Conservation (phyloP, 2,329 filamentous ascomycete species). For the Alternaria brassicicola region DNA sequence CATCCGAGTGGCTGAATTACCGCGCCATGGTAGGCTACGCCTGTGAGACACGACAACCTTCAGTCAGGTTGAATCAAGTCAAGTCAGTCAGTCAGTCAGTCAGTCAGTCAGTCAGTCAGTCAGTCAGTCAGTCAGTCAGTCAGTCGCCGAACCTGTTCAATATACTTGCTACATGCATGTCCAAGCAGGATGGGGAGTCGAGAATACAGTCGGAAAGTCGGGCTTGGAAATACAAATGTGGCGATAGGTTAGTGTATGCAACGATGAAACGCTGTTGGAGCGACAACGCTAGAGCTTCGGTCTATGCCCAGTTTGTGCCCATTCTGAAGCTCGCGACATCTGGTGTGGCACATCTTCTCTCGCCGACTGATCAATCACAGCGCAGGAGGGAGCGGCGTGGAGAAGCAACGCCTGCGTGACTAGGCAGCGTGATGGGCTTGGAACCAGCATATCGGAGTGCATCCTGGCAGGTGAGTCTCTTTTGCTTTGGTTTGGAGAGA, state of each 20-base stretch:
- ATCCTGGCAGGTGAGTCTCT: conserved; percentile 15
- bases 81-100: conserved; percentile 1
- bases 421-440: conserved; percentile 28
- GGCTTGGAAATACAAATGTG: background rate
- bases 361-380: conserved; percentile 30
- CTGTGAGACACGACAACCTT: conserved; percentile 19
- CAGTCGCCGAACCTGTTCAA: no score
- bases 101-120: no score
- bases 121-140: no score
- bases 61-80: background rate
- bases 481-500: background rate
- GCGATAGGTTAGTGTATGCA: background rate
- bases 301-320: background rate
- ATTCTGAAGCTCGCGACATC: conserved; percentile 7
- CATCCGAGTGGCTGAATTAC: conserved; percentile 16
- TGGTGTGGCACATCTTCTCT: conserved; percentile 25
- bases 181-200: no score
- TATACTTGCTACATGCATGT: no score
- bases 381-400: conserved; percentile 14
- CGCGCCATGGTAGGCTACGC: conserved; percentile 19
- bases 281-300: conserved; percentile 1
- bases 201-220: background rate
- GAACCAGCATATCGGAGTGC: conserved; percentile 15
- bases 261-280: background rate
- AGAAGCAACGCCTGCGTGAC: conserved; percentile 30